phyloP scores from a whole-genome alignment of 192 early-diverging fungal genomes.

The Phlyctochytrium arcticum region DNA sequence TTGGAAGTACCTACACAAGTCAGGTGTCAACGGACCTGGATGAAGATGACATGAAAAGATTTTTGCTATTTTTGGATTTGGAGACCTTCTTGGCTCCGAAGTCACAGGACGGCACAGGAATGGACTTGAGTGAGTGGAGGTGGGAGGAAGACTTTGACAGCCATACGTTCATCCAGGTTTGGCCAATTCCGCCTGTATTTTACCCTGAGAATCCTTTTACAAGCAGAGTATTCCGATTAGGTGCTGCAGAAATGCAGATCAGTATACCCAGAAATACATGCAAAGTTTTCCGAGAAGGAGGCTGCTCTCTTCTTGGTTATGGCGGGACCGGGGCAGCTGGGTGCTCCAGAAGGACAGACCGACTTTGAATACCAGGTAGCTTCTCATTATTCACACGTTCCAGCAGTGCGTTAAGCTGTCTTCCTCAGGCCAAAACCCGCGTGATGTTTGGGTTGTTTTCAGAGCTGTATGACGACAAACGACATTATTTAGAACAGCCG shows the following conservation, averaged over 20 bases:
- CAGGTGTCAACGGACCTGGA: neutral
- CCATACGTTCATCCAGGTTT: neutral
- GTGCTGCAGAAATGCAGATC: conserved; percentile 19
- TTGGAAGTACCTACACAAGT: neutral
- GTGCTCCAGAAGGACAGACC: conserved; percentile 5
- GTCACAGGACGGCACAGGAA: neutral
- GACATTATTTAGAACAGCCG: neutral
- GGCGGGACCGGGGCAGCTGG: conserved; percentile 28
- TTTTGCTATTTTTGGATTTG: neutral
- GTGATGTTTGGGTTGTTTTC: conserved; percentile 44
- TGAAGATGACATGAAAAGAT: neutral
- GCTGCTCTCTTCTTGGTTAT: conserved; percentile 28
- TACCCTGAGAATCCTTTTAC: no score
- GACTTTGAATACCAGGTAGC: conserved; percentile 15
- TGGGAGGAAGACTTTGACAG: neutral
- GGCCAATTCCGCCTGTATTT: no score
- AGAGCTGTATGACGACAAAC: conserved; percentile 24
- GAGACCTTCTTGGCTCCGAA: neutral
- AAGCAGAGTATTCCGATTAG: conserved; percentile 3
- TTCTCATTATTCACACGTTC: neutral
- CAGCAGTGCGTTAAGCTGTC: neutral
- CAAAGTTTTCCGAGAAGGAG: conserved; percentile 16
- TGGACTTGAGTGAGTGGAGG: neutral
- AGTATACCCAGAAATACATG: conserved; percentile 3
- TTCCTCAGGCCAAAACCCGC: conserved; percentile 35